Base-by-base conservation (phyloP, 345 rosid species). In the Syzygium aqueum region DNA sequence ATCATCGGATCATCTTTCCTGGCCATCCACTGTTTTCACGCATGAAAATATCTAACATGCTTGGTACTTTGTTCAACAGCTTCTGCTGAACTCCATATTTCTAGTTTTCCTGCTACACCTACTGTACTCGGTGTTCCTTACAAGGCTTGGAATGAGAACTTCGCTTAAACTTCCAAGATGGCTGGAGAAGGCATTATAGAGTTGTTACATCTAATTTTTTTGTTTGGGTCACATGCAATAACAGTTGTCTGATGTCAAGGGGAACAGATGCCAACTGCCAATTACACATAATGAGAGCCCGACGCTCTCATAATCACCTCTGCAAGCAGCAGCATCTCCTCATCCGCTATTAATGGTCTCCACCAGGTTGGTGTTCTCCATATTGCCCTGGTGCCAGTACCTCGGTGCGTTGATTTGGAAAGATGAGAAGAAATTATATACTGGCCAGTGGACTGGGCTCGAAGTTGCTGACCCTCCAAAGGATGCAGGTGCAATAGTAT, bases 81-180 rank as follows among this genome's bases (percentile, higher is more conserved):
- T 97, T 27, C 87, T 97, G 91, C 93, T 97, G 88, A 97, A 97
- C 86, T 91, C 96, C 88, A 95, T 93, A 89, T 94, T 94, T 93
- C 95, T 96, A 77, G 97, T 95, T 84, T 92, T 97, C 92, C 89
- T 95, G 91, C 92, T 97, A 77, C 98, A 96, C 90, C 92, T 96
- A 52, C 90, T 96, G 53, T 95, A 97, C 88, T 91, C 99, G 0
- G 88, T 97, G 89, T 91, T 96, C 94, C 95, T 97, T 53, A 84
- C 94, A 53, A 92, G 97, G 88, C 96, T 97, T 51, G 98, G 98
- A 51, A 94, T 96, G 99, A 94, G 89, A 90, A 86, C 89, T 88
- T 92, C 93, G 25, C 89, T 95, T 87, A 93, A 95, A 87, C 88
- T 95, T 91, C 97, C 98, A 6, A 90, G 93, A 89, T 97, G 98